Evolutionary conservation across 2,329 filamentous ascomycete genomes (phyloP).

Genomic region (Alternaria dauci): DNA sequence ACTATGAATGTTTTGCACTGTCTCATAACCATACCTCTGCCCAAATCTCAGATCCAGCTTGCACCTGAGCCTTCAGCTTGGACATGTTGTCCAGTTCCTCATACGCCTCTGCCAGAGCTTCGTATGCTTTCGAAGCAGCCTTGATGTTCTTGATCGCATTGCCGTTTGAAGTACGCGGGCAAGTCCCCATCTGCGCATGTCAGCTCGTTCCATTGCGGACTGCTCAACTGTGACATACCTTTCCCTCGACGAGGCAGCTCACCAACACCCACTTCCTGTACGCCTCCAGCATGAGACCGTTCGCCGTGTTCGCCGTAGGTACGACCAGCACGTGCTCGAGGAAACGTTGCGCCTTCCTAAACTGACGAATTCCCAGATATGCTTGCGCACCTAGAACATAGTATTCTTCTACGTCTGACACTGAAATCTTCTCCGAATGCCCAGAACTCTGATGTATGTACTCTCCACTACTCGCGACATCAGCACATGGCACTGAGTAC

Average conservation of each 20-base stretch:
- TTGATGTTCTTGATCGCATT: slow-evolving; percentile 66
- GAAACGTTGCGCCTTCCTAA: slow-evolving; percentile 55
- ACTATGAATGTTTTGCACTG: slow-evolving; percentile 12
- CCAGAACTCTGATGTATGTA: slow-evolving; percentile 69
- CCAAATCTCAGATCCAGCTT: slow-evolving; percentile 69
- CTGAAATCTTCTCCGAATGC: slow-evolving; percentile 64
- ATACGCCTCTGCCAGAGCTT: slow-evolving; percentile 74
- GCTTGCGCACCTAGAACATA: slow-evolving; percentile 61
- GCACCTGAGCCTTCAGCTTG: slow-evolving; percentile 70
- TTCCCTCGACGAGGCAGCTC: slow-evolving; percentile 74
- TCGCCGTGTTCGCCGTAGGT: slow-evolving; percentile 71
- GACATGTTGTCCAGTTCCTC: slow-evolving; percentile 56
- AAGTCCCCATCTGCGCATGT: slow-evolving; percentile 53
- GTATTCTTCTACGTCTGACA: slow-evolving; percentile 62
- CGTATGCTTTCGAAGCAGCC: slow-evolving; percentile 72
- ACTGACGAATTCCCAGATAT: slow-evolving; percentile 56
- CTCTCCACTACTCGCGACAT: slow-evolving; percentile 56
- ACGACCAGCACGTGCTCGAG: slow-evolving; percentile 63
- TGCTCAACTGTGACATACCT: slow-evolving; percentile 49
- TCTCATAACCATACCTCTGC: slow-evolving; percentile 56
- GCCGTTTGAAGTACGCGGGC: slow-evolving; percentile 66
- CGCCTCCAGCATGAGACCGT: slow-evolving; percentile 83
- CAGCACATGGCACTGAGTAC: slow-evolving; percentile 52
- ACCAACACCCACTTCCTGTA: slow-evolving; percentile 92
- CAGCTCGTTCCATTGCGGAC: not conserved